phyloP scores from a whole-genome alignment of 2,329 filamentous ascomycete genomes.

The Cryphonectria carpinicola region DNA sequence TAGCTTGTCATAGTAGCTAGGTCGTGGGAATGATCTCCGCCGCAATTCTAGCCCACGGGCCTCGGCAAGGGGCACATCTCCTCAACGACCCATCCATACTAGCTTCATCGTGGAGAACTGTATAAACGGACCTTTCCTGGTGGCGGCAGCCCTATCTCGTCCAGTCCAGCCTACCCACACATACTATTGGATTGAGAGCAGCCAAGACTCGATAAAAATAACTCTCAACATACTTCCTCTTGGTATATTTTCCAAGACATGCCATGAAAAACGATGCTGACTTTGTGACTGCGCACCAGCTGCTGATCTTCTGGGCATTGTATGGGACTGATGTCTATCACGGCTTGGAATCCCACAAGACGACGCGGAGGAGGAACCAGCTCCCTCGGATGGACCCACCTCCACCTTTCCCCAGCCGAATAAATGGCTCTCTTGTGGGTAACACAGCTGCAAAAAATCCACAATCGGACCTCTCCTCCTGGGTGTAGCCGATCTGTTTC shows the following conservation, averaged over 20 bases:
- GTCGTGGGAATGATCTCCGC: conserved; percentile 22
- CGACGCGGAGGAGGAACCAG: conserved; percentile 2
- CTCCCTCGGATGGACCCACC: conserved; percentile 20
- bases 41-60: conserved; percentile 25
- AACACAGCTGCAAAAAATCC: conserved; percentile 2
- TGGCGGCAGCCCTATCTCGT: conserved; percentile 16
- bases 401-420: conserved; percentile 26
- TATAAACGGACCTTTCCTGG: conserved; percentile 18
- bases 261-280: neutral
- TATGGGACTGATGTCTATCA: conserved; percentile 13
- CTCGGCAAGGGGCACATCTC: conserved; percentile 21
- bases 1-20: conserved; percentile 14
- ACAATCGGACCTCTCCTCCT: conserved; percentile 22
- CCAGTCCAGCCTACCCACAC: neutral
- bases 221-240: neutral
- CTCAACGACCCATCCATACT: conserved; percentile 24
- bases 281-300: neutral
- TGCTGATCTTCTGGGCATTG: conserved; percentile 14
- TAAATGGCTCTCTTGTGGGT: neutral
- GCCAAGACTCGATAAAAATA: neutral
- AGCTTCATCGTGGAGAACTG: conserved; percentile 16
- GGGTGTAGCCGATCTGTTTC: conserved; percentile 26
- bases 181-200: conserved; percentile 2
- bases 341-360: conserved; percentile 9
- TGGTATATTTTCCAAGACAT: neutral